phyloP scores from a whole-genome alignment of 1,139 yeast genomes.

The Hemisphaericaspora xylofermentans region DNA sequence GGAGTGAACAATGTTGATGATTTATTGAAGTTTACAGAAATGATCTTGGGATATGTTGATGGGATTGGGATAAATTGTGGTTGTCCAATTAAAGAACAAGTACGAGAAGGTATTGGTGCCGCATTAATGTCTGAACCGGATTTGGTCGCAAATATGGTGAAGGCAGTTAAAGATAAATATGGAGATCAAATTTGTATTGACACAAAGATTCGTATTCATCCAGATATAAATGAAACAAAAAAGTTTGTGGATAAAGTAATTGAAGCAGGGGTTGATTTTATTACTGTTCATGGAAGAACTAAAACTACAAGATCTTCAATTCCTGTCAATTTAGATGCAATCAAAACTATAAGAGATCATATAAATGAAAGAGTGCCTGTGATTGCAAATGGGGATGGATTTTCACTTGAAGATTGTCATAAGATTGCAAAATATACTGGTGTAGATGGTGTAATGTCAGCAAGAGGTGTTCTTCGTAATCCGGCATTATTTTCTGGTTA shows the following conservation, averaged over 20 bases:
- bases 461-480: slow-evolving; percentile 78
- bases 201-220: slow-evolving; percentile 87
- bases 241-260: slow-evolving; percentile 73
- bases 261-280: slow-evolving; percentile 86
- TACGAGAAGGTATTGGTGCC: slow-evolving; percentile 95
- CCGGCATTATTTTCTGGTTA: slow-evolving; percentile 86
- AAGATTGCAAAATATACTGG: slow-evolving; percentile 65
- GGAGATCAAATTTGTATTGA: slow-evolving; percentile 74
- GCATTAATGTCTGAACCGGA: slow-evolving; percentile 87
- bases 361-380: slow-evolving; percentile 64
- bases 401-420: slow-evolving; percentile 59
- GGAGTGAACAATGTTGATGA: slow-evolving; percentile 91
- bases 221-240: slow-evolving; percentile 68
- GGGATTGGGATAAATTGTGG: slow-evolving; percentile 97
- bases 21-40: slow-evolving; percentile 74
- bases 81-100: slow-evolving; percentile 94
- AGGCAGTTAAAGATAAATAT: slow-evolving; percentile 71
- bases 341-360: slow-evolving; percentile 57
- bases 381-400: slow-evolving; percentile 95
- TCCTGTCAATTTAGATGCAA: slow-evolving; percentile 83
- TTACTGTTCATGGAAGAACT: slow-evolving; percentile 93
- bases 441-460: slow-evolving; percentile 95
- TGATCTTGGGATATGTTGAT: slow-evolving; percentile 89
- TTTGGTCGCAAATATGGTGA: slow-evolving; percentile 78
- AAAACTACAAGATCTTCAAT: slow-evolving; percentile 79